Evolutionary conservation across 1,284 basidiomycete species (phyloP).

Genomic region (Leccinum solheimii): DNA sequence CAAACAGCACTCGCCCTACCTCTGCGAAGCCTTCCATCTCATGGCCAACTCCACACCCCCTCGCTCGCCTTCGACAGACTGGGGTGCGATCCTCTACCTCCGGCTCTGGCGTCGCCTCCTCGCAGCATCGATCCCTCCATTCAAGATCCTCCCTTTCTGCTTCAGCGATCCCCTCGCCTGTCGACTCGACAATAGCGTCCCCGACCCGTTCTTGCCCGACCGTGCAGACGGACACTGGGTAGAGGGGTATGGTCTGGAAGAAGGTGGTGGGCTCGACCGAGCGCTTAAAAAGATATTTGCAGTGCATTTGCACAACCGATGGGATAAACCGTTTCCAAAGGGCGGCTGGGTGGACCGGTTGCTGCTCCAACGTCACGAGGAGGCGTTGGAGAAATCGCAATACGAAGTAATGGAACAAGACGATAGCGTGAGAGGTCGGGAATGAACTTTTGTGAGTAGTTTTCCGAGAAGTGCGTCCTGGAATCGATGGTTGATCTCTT

Average conservation of each 20-base stretch:
- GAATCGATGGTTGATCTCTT: not conserved
- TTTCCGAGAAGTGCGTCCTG: not conserved
- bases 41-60: constrained; percentile 78
- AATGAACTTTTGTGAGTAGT: not conserved
- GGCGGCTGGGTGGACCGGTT: constrained; percentile 81
- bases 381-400: constrained; percentile 3
- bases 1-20: constrained; percentile 82
- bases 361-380: constrained; percentile 64
- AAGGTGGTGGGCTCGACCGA: constrained; percentile 65
- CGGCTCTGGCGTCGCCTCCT: constrained; percentile 85
- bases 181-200: constrained; percentile 85
- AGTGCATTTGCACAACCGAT: constrained; percentile 92
- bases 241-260: constrained; percentile 55
- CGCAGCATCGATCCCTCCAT: constrained; percentile 70
- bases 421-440: not conserved
- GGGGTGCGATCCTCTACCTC: constrained; percentile 88
- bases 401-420: not conserved
- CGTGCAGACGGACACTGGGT: constrained; percentile 57
- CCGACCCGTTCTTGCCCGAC: constrained; percentile 81
- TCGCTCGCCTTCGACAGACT: constrained; percentile 79
- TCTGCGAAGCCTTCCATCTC: constrained; percentile 92
- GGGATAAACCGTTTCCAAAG: constrained; percentile 78
- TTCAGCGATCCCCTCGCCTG: constrained; percentile 89
- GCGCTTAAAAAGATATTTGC: constrained; percentile 76
- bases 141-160: constrained; percentile 90